A percentile compares a stretch with the other conserved stretches of the same genome.
Conservation (phyloP, 179 eudicot genomes). For the Silene coronaria region DNA sequence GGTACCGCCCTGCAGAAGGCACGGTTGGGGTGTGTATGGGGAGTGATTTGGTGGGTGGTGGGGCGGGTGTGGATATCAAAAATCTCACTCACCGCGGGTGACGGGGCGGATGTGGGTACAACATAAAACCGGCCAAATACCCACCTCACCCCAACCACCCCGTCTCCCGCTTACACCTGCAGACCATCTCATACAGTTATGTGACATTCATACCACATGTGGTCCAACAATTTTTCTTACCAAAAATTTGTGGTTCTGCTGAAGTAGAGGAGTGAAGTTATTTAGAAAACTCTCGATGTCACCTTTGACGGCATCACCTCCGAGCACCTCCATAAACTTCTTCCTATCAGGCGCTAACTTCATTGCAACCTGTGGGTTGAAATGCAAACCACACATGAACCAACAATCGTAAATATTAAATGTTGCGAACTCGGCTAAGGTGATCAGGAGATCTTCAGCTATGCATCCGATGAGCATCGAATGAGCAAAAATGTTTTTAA, state of each 20-base stretch:
- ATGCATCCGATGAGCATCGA: not conserved
- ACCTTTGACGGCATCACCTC: constrained; percentile 41
- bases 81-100: no score
- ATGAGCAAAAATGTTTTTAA: not conserved
- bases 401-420: not conserved
- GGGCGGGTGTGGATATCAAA: no score
- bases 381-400: constrained; percentile 7
- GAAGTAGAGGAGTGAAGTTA: constrained; percentile 55
- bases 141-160: no score
- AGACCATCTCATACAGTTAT: not conserved
- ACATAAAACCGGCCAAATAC: no score
- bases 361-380: constrained; percentile 61
- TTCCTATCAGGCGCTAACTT: constrained; percentile 87
- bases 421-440: not conserved
- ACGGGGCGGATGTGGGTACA: no score
- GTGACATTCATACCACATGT: not conserved
- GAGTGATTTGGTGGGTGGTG: no score
- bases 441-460: not conserved
- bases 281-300: constrained; percentile 65
- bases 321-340: constrained; percentile 72
- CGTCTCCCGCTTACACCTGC: no score
- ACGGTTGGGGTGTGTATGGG: no score
- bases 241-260: constrained; percentile 78
- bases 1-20: no score
- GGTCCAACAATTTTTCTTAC: constrained; percentile 31